Evolutionary conservation across 2,329 filamentous ascomycete species (phyloP), one percentile per base, ranked within the genome.

Genomic region (Nigrospora oryzae): DNA sequence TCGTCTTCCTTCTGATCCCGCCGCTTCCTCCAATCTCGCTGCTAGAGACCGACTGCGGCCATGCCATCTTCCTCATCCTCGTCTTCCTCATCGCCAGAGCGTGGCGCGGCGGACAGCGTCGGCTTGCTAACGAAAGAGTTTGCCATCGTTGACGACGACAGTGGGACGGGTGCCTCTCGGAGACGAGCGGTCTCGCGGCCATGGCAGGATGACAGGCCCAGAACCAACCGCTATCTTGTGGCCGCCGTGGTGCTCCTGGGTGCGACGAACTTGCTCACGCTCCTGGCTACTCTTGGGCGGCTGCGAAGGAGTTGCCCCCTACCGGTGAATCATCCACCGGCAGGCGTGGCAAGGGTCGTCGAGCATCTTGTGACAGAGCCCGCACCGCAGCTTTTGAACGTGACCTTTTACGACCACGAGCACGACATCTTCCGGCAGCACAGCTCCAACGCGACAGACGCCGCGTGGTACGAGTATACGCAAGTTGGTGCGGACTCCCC

Each of bases 401-500:
- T 46, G 30, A 48, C 49, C 13, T 51, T 51, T 32, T 51, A 47
- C 32, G 44, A 49, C 31, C 35, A 40, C 17, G 44, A 51, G 28
- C 42, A 45, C 8, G 43, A 44, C 15, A 45, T 40, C 17, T 51
- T 46, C 43, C 44, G 49, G 5, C 39, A 47, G 28, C 47, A 49
- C 31, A 40, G 47, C 12, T 49, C 46, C 3, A 38, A 45, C 30
- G 32, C 19, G 30, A 44, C 46, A 5, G 49, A 51, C n/a, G 42
- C 32, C 5, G 36, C 41, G 11, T 51, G 49, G 49, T 35, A 45
- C n/a, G 49, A 51, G 17, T 43, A 47, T 14, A 46, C 46, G 11
- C 49, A 51, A 36, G 46, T 48, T 30, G 42, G 49, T 51, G 49
- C 4, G 46, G 36, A 38, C 16, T n/a, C 11, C 14, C 12, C 28